A percentile compares a stretch with the other conserved stretches of the same genome.
Conservation (phyloP, 164 flowering plant genomes). For the Annona cherimola region DNA sequence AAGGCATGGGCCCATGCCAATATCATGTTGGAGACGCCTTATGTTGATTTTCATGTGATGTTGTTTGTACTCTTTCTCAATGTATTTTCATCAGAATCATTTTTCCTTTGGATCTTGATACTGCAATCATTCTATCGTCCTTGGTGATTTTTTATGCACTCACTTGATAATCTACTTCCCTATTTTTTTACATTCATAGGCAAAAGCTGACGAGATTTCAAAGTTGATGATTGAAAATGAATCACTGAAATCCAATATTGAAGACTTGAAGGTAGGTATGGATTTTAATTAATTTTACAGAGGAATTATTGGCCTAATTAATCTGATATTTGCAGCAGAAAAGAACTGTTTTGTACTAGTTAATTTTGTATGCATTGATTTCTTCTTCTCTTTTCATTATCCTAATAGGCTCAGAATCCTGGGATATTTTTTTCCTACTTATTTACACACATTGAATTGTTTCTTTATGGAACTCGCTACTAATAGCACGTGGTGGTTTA, state of each 20-base stretch:
- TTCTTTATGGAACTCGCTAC: not conserved
- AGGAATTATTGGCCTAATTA: not conserved
- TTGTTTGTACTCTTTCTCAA: not conserved
- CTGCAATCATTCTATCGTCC: not conserved
- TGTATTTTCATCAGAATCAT: no score
- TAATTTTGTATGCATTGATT: not conserved
- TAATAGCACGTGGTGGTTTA: not conserved
- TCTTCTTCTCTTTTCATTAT: not conserved
- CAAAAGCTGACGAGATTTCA: slow-evolving; percentile 95
- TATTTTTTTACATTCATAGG: slow-evolving; percentile 35
- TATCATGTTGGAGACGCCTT: not conserved
- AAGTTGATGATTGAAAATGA: slow-evolving; percentile 94
- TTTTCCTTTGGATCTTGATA: not conserved
- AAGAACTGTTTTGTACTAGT: not conserved
- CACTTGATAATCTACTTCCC: not conserved
- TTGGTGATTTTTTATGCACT: not conserved
- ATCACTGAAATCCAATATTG: slow-evolving; percentile 59
- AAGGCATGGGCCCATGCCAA: not conserved
- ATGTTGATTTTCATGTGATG: not conserved
- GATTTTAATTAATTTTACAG: not conserved
- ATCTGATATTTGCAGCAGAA: slow-evolving; percentile 3
- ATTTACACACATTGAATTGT: not conserved
- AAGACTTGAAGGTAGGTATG: slow-evolving; percentile 67
- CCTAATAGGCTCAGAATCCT: not conserved
- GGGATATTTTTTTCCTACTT: not conserved